Conservation (phyloP, 805 yeast genomes). For the Pichia ethanolica region DNA sequence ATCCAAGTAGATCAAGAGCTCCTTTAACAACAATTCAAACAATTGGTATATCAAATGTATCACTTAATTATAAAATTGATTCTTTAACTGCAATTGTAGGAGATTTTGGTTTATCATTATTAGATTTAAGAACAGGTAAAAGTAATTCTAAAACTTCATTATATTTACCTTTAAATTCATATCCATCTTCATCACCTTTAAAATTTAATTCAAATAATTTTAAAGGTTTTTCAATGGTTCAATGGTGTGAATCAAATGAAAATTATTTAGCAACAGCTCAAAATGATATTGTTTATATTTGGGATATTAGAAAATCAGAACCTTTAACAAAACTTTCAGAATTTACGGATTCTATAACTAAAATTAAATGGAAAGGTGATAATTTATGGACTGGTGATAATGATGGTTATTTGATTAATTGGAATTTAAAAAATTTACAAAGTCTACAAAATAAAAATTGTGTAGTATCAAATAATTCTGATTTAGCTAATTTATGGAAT, state of each 20-base stretch:
- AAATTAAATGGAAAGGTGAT: conserved; percentile 49
- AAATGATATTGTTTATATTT: conserved; percentile 47
- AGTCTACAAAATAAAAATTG: background rate
- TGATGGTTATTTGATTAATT: conserved; percentile 62
- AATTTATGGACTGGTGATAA: conserved; percentile 49
- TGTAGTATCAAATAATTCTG: background rate
- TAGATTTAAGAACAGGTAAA: conserved; percentile 52
- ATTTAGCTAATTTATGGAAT: background rate
- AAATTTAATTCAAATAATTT: background rate
- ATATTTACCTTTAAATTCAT: conserved; percentile 2
- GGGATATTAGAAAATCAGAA: conserved; percentile 64
- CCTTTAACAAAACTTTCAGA: conserved; percentile 49
- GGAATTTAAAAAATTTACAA: conserved; percentile 30
- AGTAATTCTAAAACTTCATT: conserved; percentile 20
- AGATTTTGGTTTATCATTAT: conserved; percentile 63
- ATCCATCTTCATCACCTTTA: background rate
- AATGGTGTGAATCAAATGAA: conserved; percentile 59
- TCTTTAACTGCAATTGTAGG: conserved; percentile 61
- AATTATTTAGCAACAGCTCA: conserved; percentile 61
- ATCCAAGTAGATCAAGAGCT: conserved; percentile 47
- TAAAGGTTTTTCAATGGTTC: conserved; percentile 35
- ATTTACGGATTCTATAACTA: conserved; percentile 46
- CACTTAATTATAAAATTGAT: conserved; percentile 38
- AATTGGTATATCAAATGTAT: conserved; percentile 45
- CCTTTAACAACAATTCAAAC: conserved; percentile 51